These are phyloP conservation scores for Grigorovia jiainica DNA, from an alignment of 805 yeast genomes.

Conservation along the genomic window DNA sequence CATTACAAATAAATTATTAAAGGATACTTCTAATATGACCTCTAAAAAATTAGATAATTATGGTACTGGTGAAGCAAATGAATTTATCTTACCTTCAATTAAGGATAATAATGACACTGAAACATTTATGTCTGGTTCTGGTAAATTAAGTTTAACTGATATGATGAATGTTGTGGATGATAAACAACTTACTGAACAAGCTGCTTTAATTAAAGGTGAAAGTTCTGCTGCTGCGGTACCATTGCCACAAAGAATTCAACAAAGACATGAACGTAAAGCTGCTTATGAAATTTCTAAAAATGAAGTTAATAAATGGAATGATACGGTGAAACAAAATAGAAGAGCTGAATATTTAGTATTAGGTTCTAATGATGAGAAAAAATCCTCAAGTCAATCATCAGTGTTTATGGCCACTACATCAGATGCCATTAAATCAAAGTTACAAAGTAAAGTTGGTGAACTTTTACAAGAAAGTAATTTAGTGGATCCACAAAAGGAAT, in stretches of 20 bases:
- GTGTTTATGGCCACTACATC: constrained; percentile 39
- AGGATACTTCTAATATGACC: constrained; percentile 25
- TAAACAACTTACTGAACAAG: constrained; percentile 39
- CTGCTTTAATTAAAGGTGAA: constrained; percentile 36
- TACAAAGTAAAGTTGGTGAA: constrained; percentile 56
- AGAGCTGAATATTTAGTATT: constrained; percentile 67
- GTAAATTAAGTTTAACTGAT: constrained; percentile 55
- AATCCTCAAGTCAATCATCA: constrained; percentile 40
- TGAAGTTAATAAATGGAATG: constrained; percentile 84
- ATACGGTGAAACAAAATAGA: constrained; percentile 66
- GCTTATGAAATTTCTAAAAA: constrained; percentile 85
- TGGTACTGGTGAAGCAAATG: constrained; percentile 55
- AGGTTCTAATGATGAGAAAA: constrained; percentile 6
- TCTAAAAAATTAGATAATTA: constrained; percentile 42
- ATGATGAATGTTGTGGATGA: constrained; percentile 63
- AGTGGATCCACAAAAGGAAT: constrained; percentile 61
- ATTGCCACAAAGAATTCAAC: constrained; percentile 75
- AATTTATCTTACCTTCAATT: constrained; percentile 54
- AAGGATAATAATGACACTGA: constrained; percentile 5
- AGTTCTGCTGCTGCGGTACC: constrained; percentile 61
- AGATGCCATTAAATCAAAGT: constrained; percentile 42
- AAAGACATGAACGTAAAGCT: constrained; percentile 75
- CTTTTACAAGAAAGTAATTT: constrained; percentile 58
- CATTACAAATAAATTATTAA: constrained; percentile 31
- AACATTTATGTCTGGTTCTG: constrained; percentile 9